Conservation (phyloP, 352 stramenopile genomes). For the Globisporangium acanthophoron region DNA sequence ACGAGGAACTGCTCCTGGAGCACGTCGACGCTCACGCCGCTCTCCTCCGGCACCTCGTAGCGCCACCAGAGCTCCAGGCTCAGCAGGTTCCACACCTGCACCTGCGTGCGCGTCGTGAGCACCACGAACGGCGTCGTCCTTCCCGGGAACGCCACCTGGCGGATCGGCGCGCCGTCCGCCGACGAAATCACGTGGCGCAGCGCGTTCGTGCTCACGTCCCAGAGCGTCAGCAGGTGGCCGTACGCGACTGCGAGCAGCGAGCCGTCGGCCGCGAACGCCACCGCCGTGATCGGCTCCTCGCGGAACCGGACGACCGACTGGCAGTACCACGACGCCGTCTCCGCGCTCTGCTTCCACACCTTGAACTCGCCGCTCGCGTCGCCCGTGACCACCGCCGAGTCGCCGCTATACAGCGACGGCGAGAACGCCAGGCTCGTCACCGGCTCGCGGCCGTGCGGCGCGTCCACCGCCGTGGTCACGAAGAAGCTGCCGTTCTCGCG, state of each 20-base stretch:
- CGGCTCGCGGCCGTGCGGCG: conserved; percentile 48
- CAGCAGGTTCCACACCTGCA: conserved; percentile 79
- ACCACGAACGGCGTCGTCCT: conserved; percentile 58
- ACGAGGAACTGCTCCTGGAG: conserved; percentile 50
- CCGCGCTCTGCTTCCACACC: conserved; percentile 59
- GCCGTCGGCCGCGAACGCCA: conserved; percentile 68
- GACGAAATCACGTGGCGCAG: conserved; percentile 73
- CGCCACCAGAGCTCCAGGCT: conserved; percentile 65
- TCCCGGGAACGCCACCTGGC: conserved; percentile 55
- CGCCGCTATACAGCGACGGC: conserved; percentile 25
- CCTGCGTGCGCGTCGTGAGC: conserved; percentile 37
- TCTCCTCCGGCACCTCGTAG: conserved; percentile 40
- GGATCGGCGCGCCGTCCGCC: conserved; percentile 45
- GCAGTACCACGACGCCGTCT: conserved; percentile 56
- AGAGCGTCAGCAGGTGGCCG: conserved; percentile 74
- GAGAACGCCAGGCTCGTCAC: conserved; percentile 61
- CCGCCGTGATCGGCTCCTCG: conserved; percentile 54
- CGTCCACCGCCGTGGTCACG: conserved; percentile 77
- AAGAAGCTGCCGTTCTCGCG: conserved; percentile 71
- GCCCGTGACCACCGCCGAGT: conserved; percentile 43
- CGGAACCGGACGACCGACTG: conserved; percentile 77
- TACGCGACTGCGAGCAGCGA: conserved; percentile 85
- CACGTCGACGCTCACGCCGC: conserved; percentile 27
- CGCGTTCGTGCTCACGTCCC: conserved; percentile 71
- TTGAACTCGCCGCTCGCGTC: conserved; percentile 75